These are phyloP conservation scores for Populus ilicifolia DNA, from an alignment of 345 rosid species.

Conservation along the genomic window DNA sequence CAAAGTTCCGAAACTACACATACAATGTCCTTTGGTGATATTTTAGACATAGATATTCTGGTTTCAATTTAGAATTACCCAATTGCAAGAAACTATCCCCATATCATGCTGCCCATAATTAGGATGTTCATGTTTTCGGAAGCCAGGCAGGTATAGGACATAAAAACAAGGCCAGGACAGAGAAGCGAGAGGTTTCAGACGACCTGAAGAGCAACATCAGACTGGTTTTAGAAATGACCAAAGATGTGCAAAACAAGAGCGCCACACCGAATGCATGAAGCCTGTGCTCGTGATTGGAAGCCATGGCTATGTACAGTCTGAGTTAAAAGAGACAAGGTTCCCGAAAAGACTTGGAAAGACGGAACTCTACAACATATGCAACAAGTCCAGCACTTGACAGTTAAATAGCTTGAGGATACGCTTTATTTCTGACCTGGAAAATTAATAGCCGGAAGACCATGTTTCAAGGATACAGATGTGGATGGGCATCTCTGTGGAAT, in stretches of 20 bases:
- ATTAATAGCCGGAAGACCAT: slow-evolving; percentile 11
- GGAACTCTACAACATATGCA: neutral
- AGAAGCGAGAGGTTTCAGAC: slow-evolving; percentile 21
- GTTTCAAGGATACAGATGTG: slow-evolving; percentile 17
- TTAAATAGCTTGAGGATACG: neutral
- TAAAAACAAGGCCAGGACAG: neutral
- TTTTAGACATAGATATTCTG: neutral
- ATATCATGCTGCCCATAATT: neutral
- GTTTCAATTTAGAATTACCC: neutral
- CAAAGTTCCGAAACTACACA: too few relatives aligned
- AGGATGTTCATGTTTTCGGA: neutral
- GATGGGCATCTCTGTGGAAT: neutral
- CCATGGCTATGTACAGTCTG: slow-evolving; percentile 14
- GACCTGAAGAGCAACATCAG: slow-evolving; percentile 69
- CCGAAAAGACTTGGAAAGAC: neutral
- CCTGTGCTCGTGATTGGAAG: neutral
- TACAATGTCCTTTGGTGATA: neutral
- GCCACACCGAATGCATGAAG: neutral
- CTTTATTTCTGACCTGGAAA: neutral
- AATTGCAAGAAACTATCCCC: neutral
- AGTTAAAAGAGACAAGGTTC: neutral
- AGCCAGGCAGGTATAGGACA: neutral
- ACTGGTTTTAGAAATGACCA: slow-evolving; percentile 41
- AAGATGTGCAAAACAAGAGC: neutral
- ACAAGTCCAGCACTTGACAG: neutral